Evolutionary conservation across 176 grass and related monocot genomes (phyloP).

Genomic region (Triticum urartu): DNA sequence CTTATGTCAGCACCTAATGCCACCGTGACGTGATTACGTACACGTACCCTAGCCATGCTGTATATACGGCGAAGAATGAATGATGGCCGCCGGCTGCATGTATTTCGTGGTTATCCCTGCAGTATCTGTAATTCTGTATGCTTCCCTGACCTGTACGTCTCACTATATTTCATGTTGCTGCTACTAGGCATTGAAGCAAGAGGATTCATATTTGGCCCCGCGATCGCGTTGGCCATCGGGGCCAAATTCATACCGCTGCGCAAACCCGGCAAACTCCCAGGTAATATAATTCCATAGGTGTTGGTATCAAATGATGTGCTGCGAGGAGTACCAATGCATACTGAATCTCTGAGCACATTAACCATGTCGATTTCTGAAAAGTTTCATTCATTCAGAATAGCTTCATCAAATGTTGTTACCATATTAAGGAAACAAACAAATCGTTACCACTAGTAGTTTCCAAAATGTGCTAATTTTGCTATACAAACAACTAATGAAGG

Average conservation of each 20-base stretch:
- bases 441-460: too few relatives aligned
- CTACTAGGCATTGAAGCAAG: constrained; percentile 84
- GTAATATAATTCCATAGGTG: constrained; percentile 10
- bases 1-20: not conserved
- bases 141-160: not conserved
- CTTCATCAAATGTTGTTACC: not conserved
- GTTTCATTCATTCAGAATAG: not conserved
- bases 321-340: not conserved
- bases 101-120: too few relatives aligned
- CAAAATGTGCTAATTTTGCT: not conserved
- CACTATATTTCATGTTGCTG: not conserved
- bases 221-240: constrained; percentile 75
- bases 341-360: not conserved
- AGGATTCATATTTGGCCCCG: constrained; percentile 89
- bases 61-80: too few relatives aligned
- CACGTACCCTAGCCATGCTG: too few relatives aligned
- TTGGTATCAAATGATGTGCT: not conserved
- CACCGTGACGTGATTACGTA: not conserved
- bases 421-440: not conserved
- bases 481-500: constrained; percentile 38
- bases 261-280: constrained; percentile 93
- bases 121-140: not conserved
- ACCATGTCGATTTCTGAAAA: not conserved
- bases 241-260: constrained; percentile 95
- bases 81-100: too few relatives aligned